These are phyloP conservation scores for Lizanozyma gosingica DNA, from an alignment of 1,139 yeast genomes.

Conservation along the genomic window DNA sequence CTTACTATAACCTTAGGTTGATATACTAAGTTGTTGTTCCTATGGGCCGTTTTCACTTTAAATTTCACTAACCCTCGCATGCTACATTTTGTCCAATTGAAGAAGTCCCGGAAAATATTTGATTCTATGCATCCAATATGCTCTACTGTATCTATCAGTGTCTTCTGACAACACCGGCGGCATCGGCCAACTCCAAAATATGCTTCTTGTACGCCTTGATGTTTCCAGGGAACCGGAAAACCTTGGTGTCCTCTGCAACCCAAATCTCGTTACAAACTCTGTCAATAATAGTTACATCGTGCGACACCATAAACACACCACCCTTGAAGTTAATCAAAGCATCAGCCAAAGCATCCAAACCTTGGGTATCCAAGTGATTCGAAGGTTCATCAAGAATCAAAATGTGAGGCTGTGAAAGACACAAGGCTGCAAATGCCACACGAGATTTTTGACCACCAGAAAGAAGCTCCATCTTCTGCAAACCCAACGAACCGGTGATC, in stretches of 20 bases:
- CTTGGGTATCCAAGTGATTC: conserved; percentile 96
- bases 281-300: conserved; percentile 86
- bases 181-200: conserved; percentile 68
- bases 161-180: conserved; percentile 79
- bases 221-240: conserved; percentile 70
- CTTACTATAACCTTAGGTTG: too few species aligned
- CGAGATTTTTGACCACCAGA: conserved; percentile 99
- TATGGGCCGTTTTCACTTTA: too few species aligned
- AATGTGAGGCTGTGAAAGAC: conserved; percentile 87
- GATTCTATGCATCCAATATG: too few species aligned
- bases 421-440: conserved; percentile 94
- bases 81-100: too few species aligned
- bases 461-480: conserved; percentile 80
- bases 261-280: conserved; percentile 88
- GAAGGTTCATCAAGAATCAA: conserved; percentile 96
- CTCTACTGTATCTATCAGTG: conserved; percentile 41
- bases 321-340: conserved; percentile 86
- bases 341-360: conserved; percentile 89
- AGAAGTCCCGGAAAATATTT: too few species aligned
- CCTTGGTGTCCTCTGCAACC: conserved; percentile 85
- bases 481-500: conserved; percentile 86
- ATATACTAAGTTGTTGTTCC: too few species aligned
- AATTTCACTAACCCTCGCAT: too few species aligned
- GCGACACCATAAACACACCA: conserved; percentile 95
- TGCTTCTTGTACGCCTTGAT: conserved; percentile 87